These are phyloP conservation scores for Fusarium anguioides DNA, from an alignment of 2,329 filamentous ascomycete genomes.

Conservation along the genomic window DNA sequence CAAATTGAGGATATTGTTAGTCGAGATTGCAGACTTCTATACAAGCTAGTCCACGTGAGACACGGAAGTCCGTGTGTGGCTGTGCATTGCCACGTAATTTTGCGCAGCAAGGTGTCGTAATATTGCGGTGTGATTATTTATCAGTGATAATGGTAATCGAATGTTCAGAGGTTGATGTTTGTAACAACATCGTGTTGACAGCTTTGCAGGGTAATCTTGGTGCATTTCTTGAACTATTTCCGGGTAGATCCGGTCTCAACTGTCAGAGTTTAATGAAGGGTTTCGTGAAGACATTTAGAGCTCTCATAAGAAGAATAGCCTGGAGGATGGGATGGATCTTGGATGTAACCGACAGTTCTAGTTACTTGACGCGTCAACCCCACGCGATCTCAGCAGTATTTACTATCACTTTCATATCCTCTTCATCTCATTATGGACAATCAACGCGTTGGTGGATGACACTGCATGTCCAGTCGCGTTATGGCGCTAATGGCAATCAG, in stretches of 20 bases:
- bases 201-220: not conserved
- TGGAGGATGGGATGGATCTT: no score
- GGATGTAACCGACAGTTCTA: no score
- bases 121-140: not conserved
- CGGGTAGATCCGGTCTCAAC: not conserved
- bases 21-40: not conserved
- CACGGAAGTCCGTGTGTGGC: constrained; percentile 14
- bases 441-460: no score
- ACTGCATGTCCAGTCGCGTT: no score
- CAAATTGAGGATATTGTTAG: not conserved
- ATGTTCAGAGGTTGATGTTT: not conserved
- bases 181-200: rapidly evolving
- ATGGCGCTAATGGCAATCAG: no score
- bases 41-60: not conserved
- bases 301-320: no score
- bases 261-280: not conserved
- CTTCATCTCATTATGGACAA: no score
- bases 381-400: no score
- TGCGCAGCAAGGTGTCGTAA: not conserved
- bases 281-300: not conserved
- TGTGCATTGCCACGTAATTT: constrained; percentile 13
- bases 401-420: no score
- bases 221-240: not conserved
- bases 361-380: no score
- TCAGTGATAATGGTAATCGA: no score